Evolutionary conservation across 257 asterid genomes (phyloP).

Genomic region (Solanum pinnatisectum): DNA sequence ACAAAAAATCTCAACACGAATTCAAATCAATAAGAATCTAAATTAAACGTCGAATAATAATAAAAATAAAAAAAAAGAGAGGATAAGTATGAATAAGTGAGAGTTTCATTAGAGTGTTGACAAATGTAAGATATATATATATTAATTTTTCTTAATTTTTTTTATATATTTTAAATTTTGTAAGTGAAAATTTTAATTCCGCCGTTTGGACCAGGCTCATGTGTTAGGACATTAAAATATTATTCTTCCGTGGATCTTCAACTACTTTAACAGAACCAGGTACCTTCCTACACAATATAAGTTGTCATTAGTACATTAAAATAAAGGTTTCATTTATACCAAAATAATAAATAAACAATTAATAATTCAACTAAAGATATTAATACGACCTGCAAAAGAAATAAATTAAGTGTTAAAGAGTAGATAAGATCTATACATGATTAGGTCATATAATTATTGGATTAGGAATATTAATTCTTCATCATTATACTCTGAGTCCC

Average conservation of each 20-base stretch:
- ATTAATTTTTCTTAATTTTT: too few species aligned
- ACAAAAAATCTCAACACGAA: not conserved
- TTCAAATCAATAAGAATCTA: not conserved
- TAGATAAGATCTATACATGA: not conserved
- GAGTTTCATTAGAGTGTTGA: not conserved
- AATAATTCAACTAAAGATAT: not conserved
- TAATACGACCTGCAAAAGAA: not conserved
- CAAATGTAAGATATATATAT: not conserved
- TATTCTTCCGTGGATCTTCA: slow-evolving; percentile 1
- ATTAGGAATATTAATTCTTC: not conserved
- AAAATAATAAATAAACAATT: not conserved
- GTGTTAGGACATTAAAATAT: not conserved
- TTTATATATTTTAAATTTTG: not conserved
- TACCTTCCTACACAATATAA: not conserved
- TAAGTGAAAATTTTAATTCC: not conserved
- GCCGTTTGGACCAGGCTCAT: not conserved
- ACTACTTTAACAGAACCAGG: not conserved
- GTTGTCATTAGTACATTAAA: slow-evolving; percentile 6
- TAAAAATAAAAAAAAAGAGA: too few species aligned
- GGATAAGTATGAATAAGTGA: not conserved
- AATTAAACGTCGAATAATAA: rapidly evolving
- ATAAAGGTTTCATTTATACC: not conserved
- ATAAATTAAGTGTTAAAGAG: not conserved
- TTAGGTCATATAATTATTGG: not conserved
- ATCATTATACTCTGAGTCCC: slow-evolving; percentile 2